Evolutionary conservation across 2,329 filamentous ascomycete genomes (phyloP).

Genomic region (Fusarium equiseti): DNA sequence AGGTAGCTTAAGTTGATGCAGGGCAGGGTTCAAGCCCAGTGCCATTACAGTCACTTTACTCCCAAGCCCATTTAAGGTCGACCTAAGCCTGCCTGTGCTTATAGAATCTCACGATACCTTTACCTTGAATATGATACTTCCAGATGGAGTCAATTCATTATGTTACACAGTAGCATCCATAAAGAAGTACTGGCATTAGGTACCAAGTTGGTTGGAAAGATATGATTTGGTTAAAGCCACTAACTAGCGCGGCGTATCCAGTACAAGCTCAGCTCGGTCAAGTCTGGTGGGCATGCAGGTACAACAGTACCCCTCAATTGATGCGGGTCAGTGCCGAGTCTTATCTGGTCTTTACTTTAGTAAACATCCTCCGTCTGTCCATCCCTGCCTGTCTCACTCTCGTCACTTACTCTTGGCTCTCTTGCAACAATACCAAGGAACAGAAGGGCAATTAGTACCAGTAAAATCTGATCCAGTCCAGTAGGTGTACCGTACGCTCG

Average conservation of each 20-base stretch:
- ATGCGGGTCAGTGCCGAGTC: conserved; percentile 1
- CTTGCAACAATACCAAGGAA: conserved; percentile 32
- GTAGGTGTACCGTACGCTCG: conserved; percentile 1
- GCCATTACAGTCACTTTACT: not conserved
- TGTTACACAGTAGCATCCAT: not conserved
- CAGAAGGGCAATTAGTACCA: not conserved
- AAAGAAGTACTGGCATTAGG: not conserved
- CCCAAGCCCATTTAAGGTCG: not conserved
- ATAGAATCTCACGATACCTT: not conserved
- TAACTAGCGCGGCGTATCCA: conserved; percentile 20
- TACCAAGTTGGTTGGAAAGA: not conserved
- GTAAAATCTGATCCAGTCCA: not conserved
- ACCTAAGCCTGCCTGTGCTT: not conserved
- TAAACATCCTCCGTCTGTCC: not conserved
- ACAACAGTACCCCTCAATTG: conserved; percentile 21
- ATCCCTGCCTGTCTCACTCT: not conserved
- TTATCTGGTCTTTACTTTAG: conserved; percentile 6
- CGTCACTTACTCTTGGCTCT: conserved; percentile 22
- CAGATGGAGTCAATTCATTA: not conserved
- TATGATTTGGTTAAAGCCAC: conserved; percentile 6
- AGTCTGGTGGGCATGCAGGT: conserved; percentile 11
- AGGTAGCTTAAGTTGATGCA: not conserved
- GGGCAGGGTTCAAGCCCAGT: not conserved
- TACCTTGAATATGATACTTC: not conserved
- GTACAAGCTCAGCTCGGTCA: conserved; percentile 6